Conservation (phyloP, 371 early-diverging fungal genomes). For the Mortierella sp. region DNA sequence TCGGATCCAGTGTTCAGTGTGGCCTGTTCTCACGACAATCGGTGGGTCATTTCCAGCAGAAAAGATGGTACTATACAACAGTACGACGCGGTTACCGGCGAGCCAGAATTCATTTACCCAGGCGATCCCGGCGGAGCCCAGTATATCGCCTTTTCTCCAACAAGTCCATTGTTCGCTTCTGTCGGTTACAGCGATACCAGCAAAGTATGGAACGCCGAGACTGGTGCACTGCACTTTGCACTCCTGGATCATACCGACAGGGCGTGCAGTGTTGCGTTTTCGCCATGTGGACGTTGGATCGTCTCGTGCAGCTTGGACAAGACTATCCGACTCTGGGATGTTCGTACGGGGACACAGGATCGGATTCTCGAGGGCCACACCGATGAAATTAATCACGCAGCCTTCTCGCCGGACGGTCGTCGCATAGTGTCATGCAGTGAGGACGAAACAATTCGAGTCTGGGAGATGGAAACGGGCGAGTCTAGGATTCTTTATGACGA, state of each 20-base stretch:
- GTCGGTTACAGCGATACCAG: slow-evolving; percentile 3
- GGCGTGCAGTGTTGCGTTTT: neutral
- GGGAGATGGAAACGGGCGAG: neutral
- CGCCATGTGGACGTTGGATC: neutral
- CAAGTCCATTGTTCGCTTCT: neutral
- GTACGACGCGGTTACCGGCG: neutral
- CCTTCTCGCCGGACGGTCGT: no score
- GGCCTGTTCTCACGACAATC: neutral
- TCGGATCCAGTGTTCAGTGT: neutral
- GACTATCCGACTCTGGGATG: no score
- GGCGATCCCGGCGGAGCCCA: neutral
- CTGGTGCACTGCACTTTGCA: neutral
- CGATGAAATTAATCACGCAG: no score
- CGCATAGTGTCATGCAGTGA: no score
- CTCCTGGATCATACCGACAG: neutral
- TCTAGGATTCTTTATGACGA: neutral
- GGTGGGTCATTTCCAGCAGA: neutral
- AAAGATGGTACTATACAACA: neutral
- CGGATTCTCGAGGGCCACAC: no score
- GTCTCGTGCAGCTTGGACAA: neutral
- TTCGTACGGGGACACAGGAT: no score
- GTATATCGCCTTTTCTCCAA: slow-evolving; percentile 8
- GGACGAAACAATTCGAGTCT: neutral
- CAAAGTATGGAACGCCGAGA: slow-evolving; percentile 3
- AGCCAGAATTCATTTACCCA: no score